phyloP scores from a whole-genome alignment of 163 green algal species.

The Trebouxia gelatinosa region DNA sequence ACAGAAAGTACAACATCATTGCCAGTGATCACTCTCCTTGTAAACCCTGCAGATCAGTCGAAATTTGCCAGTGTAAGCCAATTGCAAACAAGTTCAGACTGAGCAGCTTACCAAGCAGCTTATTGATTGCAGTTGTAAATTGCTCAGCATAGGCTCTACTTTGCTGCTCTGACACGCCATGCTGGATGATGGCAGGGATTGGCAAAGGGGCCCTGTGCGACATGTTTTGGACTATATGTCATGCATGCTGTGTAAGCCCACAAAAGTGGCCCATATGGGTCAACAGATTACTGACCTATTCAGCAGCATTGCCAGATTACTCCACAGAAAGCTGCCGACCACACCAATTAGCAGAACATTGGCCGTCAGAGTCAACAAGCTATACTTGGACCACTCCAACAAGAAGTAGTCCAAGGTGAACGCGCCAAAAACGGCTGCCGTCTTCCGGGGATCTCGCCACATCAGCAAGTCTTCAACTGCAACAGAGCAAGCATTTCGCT shows the following conservation, averaged over 20 bases:
- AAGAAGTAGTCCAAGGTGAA: constrained; percentile 53
- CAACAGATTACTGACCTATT: constrained; percentile 35
- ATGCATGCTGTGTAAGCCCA: background rate
- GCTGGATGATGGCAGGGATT: constrained; percentile 50
- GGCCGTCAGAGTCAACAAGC: constrained; percentile 47
- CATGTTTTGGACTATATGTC: background rate
- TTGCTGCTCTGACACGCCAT: constrained; percentile 52
- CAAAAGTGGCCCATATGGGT: background rate
- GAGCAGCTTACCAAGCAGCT: constrained; percentile 47
- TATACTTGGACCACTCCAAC: constrained; percentile 54
- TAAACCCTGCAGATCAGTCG: constrained; percentile 33
- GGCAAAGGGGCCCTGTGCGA: constrained; percentile 42
- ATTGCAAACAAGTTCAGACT: no score
- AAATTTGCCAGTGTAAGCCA: no score
- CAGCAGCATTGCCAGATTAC: constrained; percentile 44
- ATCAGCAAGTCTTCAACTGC: constrained; percentile 73
- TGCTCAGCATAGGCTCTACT: constrained; percentile 50
- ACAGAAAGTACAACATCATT: constrained; percentile 49
- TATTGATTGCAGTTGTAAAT: constrained; percentile 51
- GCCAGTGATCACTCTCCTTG: constrained; percentile 47
- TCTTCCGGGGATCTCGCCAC: constrained; percentile 61
- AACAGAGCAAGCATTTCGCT: background rate
- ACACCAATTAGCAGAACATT: constrained; percentile 49
- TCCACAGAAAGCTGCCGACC: constrained; percentile 51
- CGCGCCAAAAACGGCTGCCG: constrained; percentile 44